Base-by-base conservation (phyloP, 176 grass and related monocot species). In the Microstegium vimineum region DNA sequence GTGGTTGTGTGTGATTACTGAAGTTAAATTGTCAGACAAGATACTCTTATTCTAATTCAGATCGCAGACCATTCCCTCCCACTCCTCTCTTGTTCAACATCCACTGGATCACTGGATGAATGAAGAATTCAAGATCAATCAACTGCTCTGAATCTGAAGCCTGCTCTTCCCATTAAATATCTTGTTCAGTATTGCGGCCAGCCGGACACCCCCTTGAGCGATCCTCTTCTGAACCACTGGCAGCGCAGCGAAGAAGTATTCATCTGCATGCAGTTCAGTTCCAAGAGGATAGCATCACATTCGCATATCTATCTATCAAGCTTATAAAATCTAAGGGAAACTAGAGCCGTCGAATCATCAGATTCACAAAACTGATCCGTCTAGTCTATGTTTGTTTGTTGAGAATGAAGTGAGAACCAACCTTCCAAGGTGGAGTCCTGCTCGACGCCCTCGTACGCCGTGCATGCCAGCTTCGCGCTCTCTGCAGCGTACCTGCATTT, bases 151-250 rank as follows among this genome's bases (percentile, higher is more conserved):
- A 42, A 64, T 83, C 74, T 90, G 84, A 42, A 69, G 25, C 4
- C 11, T 69, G 28, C 41, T 16, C 2, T 82, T 78, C 25, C 56
- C 78, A 17, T 75, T 12, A 35, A 89, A 92, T 27, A 92, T 76
- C 45, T 16, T 25, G 71, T 92, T 92, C n/a, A 89, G 90, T 37
- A 92, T 86, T 2, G 42, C 75, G 2, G 83, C 90, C 16, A 92
- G 84, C 67, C 90, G 72, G 2, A 92, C 87, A 1, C 90, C 90
- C 4, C 62, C 90, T 31, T 92, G 90, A 0, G 90, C 86, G 1
- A 92, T 86, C 76, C 87, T 89, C 74, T 92, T 92, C 79, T 89
- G 34, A 8, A 92, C 80, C 1, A 89, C 43, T 2, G 83, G 90
- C 37, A 89, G 56, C 31, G 83, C 86, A 69, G 64, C 45, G 81